Percentiles rank a stretch among this genome's conserved stretches.
phyloP scores from a whole-genome alignment of 371 early-diverging fungal genomes.

The Zychaea mexicana region DNA sequence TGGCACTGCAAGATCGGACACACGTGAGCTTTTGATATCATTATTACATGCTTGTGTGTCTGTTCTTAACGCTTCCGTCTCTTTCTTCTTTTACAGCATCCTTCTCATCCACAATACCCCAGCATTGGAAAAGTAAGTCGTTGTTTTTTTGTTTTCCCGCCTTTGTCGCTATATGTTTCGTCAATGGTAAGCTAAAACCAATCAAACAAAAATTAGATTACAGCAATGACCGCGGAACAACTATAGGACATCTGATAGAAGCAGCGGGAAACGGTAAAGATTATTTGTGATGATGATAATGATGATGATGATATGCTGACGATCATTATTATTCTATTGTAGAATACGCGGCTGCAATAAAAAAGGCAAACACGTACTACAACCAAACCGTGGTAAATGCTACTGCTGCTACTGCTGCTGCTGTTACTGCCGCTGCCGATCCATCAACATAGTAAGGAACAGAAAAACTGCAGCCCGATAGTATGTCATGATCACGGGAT shows the following conservation, averaged over 20 bases:
- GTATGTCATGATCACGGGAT: too few species aligned
- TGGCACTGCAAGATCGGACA: background rate
- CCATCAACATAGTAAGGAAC: too few species aligned
- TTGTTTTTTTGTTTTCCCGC: background rate
- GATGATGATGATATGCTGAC: too few species aligned
- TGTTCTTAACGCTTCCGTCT: background rate
- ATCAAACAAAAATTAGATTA: background rate
- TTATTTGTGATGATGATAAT: too few species aligned
- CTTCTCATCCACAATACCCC: background rate
- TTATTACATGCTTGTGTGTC: background rate
- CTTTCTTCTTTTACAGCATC: background rate
- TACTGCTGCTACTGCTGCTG: too few species aligned
- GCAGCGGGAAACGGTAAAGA: background rate
- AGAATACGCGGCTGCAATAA: background rate
- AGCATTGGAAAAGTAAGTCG: conserved; percentile 13
- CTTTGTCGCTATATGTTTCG: background rate
- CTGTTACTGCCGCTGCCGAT: too few species aligned
- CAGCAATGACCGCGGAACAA: too few species aligned
- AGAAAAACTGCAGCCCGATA: too few species aligned
- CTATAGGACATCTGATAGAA: background rate
- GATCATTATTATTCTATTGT: too few species aligned
- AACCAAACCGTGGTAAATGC: background rate
- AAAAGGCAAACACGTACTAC: background rate
- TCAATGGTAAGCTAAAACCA: conserved; percentile 1
- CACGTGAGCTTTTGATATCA: background rate